A percentile compares a stretch with the other conserved stretches of the same genome.
Evolutionary conservation across 345 rosid species (phyloP).

Genomic region (Gossypium sturtianum): DNA sequence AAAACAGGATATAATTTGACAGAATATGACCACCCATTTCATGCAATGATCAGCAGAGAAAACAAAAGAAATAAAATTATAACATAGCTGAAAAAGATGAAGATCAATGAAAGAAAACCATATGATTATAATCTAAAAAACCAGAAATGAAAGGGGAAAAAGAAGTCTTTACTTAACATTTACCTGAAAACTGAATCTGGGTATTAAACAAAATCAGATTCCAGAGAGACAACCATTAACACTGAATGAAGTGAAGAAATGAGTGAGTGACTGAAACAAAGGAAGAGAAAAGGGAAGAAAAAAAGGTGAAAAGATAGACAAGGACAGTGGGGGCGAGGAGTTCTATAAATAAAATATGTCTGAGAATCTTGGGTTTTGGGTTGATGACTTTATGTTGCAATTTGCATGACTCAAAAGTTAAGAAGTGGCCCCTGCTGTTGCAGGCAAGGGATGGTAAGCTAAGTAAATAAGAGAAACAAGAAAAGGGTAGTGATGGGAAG

Average conservation of each 20-base stretch:
- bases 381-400: not conserved
- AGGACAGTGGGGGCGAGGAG: constrained; percentile 4
- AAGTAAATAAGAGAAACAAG: not conserved
- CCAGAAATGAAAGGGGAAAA: not conserved
- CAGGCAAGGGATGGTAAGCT: constrained; percentile 4
- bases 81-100: not conserved
- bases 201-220: not conserved
- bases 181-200: constrained; percentile 10
- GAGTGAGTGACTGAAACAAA: not conserved
- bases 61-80: not conserved
- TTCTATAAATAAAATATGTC: constrained; percentile 6
- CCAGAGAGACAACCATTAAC: not conserved
- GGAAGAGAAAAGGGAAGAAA: not conserved
- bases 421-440: not conserved
- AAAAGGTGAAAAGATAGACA: not conserved
- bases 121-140: not conserved
- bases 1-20: not conserved
- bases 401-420: constrained; percentile 8
- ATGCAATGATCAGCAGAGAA: not conserved
- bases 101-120: not conserved
- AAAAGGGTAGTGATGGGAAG: not conserved
- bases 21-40: not conserved
- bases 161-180: not conserved
- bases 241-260: not conserved
- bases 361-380: constrained; percentile 17